Evolutionary conservation across 129 eudicot species (phyloP).

Genomic region (Smallanthus sonchifolius): DNA sequence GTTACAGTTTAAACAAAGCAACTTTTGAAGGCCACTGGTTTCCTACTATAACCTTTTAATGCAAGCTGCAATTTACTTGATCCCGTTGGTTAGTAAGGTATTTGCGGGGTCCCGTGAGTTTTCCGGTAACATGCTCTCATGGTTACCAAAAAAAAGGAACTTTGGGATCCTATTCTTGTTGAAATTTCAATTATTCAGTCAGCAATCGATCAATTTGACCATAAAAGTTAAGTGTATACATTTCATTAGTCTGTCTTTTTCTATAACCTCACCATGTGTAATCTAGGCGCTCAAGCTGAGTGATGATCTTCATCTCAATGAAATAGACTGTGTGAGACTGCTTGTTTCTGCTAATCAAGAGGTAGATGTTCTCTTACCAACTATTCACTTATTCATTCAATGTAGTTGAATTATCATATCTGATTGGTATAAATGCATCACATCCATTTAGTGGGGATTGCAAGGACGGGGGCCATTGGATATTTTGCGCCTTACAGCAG

Average conservation of each 20-base stretch:
- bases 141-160: too few species aligned
- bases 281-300: conserved; percentile 81
- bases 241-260: neutral
- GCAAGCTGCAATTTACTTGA: too few species aligned
- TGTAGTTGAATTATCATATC: conserved; percentile 12
- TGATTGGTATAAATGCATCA: conserved; percentile 17
- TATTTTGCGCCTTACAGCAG: conserved; percentile 72
- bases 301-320: conserved; percentile 97
- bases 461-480: conserved; percentile 77
- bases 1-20: too few species aligned
- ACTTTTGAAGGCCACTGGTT: too few species aligned
- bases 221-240: neutral
- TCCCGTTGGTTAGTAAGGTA: too few species aligned
- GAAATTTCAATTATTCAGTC: neutral
- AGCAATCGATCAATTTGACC: conserved; percentile 2
- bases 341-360: conserved; percentile 96
- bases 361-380: conserved; percentile 40
- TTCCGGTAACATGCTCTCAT: too few species aligned
- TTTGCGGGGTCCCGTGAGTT: too few species aligned
- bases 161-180: neutral
- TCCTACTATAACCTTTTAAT: too few species aligned
- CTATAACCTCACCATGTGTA: conserved; percentile 4
- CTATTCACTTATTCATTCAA: neutral
- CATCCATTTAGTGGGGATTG: conserved; percentile 66
- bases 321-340: conserved; percentile 82